These are phyloP conservation scores for Metschnikowia corniflorae DNA, from an alignment of 805 yeast species.

Conservation along the genomic window DNA sequence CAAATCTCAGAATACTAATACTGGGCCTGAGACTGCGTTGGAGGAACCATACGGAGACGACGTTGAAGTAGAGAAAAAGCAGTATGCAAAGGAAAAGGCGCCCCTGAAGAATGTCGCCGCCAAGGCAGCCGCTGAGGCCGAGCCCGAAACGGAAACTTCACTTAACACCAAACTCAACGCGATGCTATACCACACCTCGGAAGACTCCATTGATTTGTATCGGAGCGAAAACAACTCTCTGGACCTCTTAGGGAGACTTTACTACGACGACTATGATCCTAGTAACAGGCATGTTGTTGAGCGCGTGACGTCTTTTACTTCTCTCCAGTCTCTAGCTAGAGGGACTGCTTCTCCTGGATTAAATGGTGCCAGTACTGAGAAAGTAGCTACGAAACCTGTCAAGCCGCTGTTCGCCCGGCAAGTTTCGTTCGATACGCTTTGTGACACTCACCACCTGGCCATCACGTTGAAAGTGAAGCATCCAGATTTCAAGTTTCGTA, in stretches of 20 bases:
- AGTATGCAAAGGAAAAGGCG: slow-evolving; percentile 18
- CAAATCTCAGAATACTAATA: no score
- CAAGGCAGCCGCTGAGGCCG: slow-evolving; percentile 1
- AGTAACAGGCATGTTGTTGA: slow-evolving; percentile 20
- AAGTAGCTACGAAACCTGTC: neutral
- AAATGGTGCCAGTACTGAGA: neutral
- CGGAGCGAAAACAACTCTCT: slow-evolving; percentile 35
- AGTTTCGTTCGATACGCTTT: slow-evolving; percentile 39
- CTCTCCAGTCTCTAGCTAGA: slow-evolving; percentile 8
- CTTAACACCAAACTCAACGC: slow-evolving; percentile 39
- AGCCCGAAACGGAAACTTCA: slow-evolving; percentile 28
- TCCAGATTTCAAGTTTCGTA: slow-evolving; percentile 40
- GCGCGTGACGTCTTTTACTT: slow-evolving; percentile 16
- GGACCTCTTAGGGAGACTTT: slow-evolving; percentile 40
- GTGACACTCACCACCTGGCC: slow-evolving; percentile 30
- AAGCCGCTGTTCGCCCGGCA: slow-evolving; percentile 33
- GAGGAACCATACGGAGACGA: slow-evolving; percentile 8
- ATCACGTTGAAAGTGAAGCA: slow-evolving; percentile 40
- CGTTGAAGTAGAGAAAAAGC: slow-evolving; percentile 10
- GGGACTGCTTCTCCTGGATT: slow-evolving; percentile 17
- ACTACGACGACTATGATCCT: slow-evolving; percentile 42
- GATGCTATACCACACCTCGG: slow-evolving; percentile 34
- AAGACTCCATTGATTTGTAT: slow-evolving; percentile 38
- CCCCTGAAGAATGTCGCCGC: slow-evolving; percentile 5
- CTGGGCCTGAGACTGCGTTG: neutral